These are phyloP conservation scores for Coprinopsis marcescibilis DNA, from an alignment of 768 basidiomycete genomes.

Conservation along the genomic window DNA sequence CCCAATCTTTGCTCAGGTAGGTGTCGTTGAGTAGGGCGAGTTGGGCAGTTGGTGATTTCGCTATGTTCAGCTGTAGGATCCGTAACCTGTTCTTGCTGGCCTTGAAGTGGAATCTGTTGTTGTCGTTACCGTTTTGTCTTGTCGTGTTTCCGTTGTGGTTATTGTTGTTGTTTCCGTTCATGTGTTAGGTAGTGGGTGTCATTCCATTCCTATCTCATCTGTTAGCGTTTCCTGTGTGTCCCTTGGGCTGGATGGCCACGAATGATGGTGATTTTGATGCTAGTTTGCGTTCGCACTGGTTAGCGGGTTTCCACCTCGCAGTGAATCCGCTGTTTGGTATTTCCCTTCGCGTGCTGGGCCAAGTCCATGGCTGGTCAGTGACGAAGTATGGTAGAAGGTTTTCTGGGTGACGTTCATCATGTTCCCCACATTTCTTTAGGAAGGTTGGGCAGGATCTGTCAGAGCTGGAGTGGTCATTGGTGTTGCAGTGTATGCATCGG, in stretches of 20 bases:
- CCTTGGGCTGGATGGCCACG: too few species aligned
- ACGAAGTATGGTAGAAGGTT: background rate
- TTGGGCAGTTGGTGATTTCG: background rate
- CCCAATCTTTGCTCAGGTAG: conserved; percentile 14
- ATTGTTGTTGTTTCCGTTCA: background rate
- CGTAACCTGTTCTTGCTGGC: background rate
- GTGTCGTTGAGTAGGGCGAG: background rate
- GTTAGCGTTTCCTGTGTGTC: too few species aligned
- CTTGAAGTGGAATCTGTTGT: background rate
- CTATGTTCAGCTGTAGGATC: background rate
- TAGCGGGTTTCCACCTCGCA: background rate
- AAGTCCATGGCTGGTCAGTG: background rate
- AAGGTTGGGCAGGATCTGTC: background rate
- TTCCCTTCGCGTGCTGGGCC: background rate
- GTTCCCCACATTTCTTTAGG: background rate
- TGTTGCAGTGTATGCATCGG: too few species aligned
- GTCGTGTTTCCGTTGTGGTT: background rate
- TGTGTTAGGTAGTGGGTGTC: too few species aligned
- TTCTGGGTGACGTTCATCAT: background rate
- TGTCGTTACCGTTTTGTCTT: background rate
- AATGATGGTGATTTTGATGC: too few species aligned
- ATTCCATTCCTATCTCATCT: too few species aligned
- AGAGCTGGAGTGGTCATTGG: background rate
- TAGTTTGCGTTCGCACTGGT: too few species aligned
- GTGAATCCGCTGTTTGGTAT: background rate